These are phyloP conservation scores for Pseudocohnilembus persalinus DNA, from an alignment of 169 alveolate genomes.

Conservation along the genomic window DNA sequence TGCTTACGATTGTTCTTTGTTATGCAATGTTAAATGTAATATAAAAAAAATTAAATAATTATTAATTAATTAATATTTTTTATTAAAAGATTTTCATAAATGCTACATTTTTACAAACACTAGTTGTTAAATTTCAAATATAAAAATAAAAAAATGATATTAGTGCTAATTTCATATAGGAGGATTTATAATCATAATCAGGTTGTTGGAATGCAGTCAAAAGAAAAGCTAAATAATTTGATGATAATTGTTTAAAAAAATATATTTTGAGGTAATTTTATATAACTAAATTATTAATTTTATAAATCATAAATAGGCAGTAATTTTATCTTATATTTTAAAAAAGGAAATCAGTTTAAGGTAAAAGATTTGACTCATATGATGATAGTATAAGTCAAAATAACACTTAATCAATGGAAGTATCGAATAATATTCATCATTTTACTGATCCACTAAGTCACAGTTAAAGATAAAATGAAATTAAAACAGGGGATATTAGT, in stretches of 20 bases:
- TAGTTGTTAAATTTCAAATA: neutral
- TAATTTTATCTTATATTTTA: too few relatives aligned
- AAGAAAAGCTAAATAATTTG: neutral
- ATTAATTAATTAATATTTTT: neutral
- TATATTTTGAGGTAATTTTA: neutral
- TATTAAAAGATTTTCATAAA: neutral
- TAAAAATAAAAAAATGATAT: neutral
- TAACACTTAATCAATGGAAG: too few relatives aligned
- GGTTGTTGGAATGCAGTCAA: neutral
- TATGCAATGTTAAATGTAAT: conserved; percentile 17
- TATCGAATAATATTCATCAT: too few relatives aligned
- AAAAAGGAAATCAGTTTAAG: too few relatives aligned
- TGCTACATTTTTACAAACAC: neutral
- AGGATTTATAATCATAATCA: neutral
- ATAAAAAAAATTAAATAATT: neutral
- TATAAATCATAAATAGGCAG: too few relatives aligned
- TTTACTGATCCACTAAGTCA: too few relatives aligned
- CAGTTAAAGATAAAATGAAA: too few relatives aligned
- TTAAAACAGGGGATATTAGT: too few relatives aligned
- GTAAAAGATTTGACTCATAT: too few relatives aligned
- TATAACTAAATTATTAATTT: too few relatives aligned
- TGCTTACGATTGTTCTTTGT: conserved; percentile 33
- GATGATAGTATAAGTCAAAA: too few relatives aligned
- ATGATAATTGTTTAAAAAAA: neutral
- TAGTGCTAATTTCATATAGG: neutral